These are phyloP conservation scores for Debaryomyces udenii DNA, from an alignment of 1,139 yeast species.

Conservation along the genomic window DNA sequence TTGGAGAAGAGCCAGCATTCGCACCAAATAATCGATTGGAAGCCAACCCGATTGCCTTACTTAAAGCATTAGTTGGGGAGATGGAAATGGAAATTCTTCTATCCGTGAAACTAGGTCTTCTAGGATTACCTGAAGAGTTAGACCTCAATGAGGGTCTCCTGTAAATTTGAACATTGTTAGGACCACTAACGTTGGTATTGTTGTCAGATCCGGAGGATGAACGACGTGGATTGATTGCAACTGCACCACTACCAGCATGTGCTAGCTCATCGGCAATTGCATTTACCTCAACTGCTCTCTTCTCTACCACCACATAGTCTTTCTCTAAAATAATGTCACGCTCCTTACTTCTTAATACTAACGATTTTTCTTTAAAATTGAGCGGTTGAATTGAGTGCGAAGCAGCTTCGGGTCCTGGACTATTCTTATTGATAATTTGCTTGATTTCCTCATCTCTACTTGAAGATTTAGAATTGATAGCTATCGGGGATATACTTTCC, in stretches of 20 bases:
- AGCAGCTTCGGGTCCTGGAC: slow-evolving; percentile 44
- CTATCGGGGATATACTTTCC: slow-evolving; percentile 8
- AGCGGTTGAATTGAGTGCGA: slow-evolving; percentile 28
- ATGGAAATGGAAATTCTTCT: slow-evolving; percentile 69
- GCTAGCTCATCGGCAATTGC: slow-evolving; percentile 92
- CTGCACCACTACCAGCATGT: slow-evolving; percentile 61
- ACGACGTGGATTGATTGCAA: slow-evolving; percentile 37
- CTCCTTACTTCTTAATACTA: slow-evolving; percentile 29
- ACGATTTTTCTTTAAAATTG: slow-evolving; percentile 12
- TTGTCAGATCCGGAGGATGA: slow-evolving; percentile 19
- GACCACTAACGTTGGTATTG: background rate
- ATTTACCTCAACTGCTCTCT: slow-evolving; percentile 91
- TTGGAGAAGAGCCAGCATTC: slow-evolving; percentile 11
- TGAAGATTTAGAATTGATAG: slow-evolving; percentile 3
- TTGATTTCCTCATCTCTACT: slow-evolving; percentile 49
- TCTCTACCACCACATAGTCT: slow-evolving; percentile 94
- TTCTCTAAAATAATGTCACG: slow-evolving; percentile 59
- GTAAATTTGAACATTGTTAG: slow-evolving; percentile 13
- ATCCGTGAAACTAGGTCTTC: slow-evolving; percentile 56
- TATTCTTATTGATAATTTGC: slow-evolving; percentile 42
- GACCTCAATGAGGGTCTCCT: slow-evolving; percentile 39
- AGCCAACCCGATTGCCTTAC: slow-evolving; percentile 86
- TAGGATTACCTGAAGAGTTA: slow-evolving; percentile 35
- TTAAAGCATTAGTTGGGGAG: slow-evolving; percentile 86
- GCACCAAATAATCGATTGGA: slow-evolving; percentile 82